phyloP scores from a whole-genome alignment of 2,329 filamentous ascomycete genomes.

The Clonostachys chloroleuca region DNA sequence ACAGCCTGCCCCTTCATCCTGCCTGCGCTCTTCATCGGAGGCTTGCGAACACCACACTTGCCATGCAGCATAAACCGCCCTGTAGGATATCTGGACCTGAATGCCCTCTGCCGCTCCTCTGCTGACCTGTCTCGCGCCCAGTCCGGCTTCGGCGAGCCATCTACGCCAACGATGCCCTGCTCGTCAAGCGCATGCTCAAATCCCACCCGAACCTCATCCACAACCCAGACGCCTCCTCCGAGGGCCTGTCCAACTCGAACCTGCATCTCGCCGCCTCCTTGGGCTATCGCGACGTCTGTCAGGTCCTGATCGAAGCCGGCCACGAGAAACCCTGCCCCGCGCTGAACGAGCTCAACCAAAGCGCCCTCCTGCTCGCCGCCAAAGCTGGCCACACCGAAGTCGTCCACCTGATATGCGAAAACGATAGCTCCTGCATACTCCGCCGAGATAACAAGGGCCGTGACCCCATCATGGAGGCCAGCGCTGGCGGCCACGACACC shows the following conservation, averaged over 20 bases:
- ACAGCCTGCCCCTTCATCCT: too few relatives aligned
- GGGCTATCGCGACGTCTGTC: conserved; percentile 65
- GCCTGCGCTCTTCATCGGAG: too few relatives aligned
- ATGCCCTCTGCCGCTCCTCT: too few relatives aligned
- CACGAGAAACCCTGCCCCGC: conserved; percentile 73
- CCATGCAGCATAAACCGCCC: too few relatives aligned
- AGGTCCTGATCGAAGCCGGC: conserved; percentile 65
- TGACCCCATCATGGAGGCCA: conserved; percentile 68
- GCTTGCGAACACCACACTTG: too few relatives aligned
- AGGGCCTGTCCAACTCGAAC: conserved; percentile 73
- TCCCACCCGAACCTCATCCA: conserved; percentile 67
- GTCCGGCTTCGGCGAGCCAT: conserved; percentile 78
- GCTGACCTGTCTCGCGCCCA: too few relatives aligned
- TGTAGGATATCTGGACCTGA: too few relatives aligned
- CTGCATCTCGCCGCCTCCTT: conserved; percentile 76
- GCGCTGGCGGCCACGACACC: conserved; percentile 56
- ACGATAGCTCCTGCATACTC: conserved; percentile 58
- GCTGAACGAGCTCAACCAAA: conserved; percentile 76
- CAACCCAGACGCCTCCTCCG: conserved; percentile 70
- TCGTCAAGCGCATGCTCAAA: conserved; percentile 72
- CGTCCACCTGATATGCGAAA: conserved; percentile 65
- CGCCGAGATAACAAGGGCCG: conserved; percentile 64
- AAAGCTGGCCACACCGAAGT: conserved; percentile 66
- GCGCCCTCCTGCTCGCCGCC: conserved; percentile 76
- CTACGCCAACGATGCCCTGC: conserved; percentile 63